Conservation (phyloP, 495 filamentous ascomycete genomes). For the Penicillium diatomitis region DNA sequence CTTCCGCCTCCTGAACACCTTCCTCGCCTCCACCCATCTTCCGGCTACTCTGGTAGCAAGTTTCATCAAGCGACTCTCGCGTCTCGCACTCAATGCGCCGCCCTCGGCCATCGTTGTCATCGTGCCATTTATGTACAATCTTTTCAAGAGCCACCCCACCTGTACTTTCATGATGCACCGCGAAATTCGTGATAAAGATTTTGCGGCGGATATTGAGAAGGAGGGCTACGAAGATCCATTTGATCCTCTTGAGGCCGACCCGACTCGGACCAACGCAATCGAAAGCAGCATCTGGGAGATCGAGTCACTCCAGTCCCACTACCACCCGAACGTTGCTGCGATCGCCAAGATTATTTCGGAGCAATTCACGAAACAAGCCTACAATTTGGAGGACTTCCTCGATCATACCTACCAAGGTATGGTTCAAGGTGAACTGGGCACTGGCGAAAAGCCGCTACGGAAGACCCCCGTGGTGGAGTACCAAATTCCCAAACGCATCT, state of each 20-base stretch:
- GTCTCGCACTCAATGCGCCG: constrained; percentile 74
- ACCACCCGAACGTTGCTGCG: constrained; percentile 94
- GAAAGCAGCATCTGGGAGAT: constrained; percentile 96
- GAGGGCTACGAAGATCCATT: constrained; percentile 77
- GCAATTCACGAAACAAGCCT: constrained; percentile 93
- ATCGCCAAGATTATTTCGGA: constrained; percentile 90
- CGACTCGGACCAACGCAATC: constrained; percentile 75
- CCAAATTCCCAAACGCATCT: constrained; percentile 86
- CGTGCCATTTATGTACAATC: constrained; percentile 90
- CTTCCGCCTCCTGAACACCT: constrained; percentile 86
- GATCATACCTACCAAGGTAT: constrained; percentile 91
- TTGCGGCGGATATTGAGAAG: constrained; percentile 46
- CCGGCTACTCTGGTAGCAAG: constrained; percentile 84
- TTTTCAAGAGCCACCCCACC: constrained; percentile 79
- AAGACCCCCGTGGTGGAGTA: constrained; percentile 84
- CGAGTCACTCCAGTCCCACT: constrained; percentile 79
- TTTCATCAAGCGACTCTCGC: constrained; percentile 86
- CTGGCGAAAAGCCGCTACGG: constrained; percentile 61
- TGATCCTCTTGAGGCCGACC: constrained; percentile 62
- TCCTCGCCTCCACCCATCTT: constrained; percentile 86
- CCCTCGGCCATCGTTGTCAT: constrained; percentile 80
- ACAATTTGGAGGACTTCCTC: constrained; percentile 90
- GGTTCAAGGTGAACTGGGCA: constrained; percentile 64
- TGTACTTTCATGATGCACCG: constrained; percentile 96
- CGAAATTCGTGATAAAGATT: constrained; percentile 47